Base-by-base conservation (phyloP, 2,329 filamentous ascomycete genomes). In the Penicillium sp. region DNA sequence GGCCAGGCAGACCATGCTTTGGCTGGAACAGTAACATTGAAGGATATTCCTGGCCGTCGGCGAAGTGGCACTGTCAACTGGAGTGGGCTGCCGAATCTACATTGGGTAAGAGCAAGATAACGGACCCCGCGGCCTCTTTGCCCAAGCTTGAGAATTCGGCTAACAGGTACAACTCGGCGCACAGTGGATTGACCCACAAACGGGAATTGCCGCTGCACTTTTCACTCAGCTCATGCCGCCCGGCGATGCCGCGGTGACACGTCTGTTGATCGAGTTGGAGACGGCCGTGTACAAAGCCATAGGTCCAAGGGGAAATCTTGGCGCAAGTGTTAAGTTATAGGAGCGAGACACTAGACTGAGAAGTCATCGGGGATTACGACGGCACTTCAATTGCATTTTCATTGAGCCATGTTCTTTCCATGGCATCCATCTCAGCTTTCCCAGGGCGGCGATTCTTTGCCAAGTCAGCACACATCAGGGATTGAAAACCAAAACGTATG, bases 61-160 rank as follows among this genome's bases (percentile, higher is more conserved):
- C 34, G 28, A 45, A 35, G 35, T 1, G 60, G 60, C 10, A 67
- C 63, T 8, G 50, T 67, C 55, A 59, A 61, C 22, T 70, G 67
- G 68, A 63, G 64, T 28, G 68, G 68, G 11, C 48, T 69, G 49
- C 67, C 67, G 34, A 69, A 69, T 53, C 28, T 67, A 15, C 65
- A 66, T 41, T 68, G 63, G 67, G 60, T 62, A 47, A 45, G 60
- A 35, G 1, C 3, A 45, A n/a, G 4, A 3, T 35, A 5, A 28
- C 25, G 25, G 6, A 5, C 6, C 25, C 25, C 6, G 25, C 25
- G 25, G 25, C 25, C 28, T 12, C 37, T 11, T 22, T 50, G 17
- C 10, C 11, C 6, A 17, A 17, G 12, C 7, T 49, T 8, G n/a
- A n/a, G 14, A 49, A 31, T 6, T 49, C 25, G 8, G 17, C n/a